Evolutionary conservation across 2,329 filamentous ascomycete species (phyloP).

Genomic region (Xylariaceae sp.): DNA sequence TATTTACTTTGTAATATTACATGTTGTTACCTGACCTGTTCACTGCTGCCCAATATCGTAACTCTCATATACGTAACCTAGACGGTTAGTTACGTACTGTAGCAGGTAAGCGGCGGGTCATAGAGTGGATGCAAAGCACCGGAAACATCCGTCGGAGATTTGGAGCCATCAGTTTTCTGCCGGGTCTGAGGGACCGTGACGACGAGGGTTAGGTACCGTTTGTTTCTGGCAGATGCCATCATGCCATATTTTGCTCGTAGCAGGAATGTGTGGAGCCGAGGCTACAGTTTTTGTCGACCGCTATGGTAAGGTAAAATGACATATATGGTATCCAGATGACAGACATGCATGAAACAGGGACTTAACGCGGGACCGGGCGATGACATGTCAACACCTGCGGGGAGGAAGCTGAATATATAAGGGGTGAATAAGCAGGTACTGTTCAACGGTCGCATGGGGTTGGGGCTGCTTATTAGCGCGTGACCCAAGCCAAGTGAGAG

Average conservation of each 20-base stretch:
- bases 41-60: no score
- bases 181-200: constrained; percentile 6
- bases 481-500: neutral
- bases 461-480: neutral
- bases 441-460: neutral
- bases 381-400: neutral
- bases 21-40: no score
- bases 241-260: no score
- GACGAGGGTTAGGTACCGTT: constrained; percentile 1
- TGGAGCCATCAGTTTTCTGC: constrained; percentile 7
- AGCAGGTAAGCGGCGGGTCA: no score
- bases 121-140: constrained; percentile 6
- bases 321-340: neutral
- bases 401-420: neutral
- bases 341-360: neutral
- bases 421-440: neutral
- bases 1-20: no score
- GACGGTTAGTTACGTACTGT: no score
- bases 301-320: no score
- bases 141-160: constrained; percentile 15
- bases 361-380: neutral
- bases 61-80: no score
- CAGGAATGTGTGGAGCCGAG: no score
- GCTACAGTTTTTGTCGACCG: no score
- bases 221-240: neutral